Evolutionary conservation across 2,329 filamentous ascomycete species (phyloP), one percentile per base, ranked within the genome.

Genomic region (Xylariales sp.): DNA sequence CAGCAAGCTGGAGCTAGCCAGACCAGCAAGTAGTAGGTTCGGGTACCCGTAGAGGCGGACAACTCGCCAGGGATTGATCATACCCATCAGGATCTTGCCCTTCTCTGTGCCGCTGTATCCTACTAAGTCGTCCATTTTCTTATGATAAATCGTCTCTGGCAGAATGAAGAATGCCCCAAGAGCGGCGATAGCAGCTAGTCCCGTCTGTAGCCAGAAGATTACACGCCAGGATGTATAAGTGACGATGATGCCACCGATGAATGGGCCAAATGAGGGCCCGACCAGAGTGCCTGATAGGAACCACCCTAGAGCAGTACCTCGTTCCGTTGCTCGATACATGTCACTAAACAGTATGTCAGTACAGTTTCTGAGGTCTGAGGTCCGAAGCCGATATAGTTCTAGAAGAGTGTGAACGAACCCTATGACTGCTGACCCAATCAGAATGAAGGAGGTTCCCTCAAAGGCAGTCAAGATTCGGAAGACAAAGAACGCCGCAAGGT

Each of bases 141-240:
- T 79, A 46, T 76, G 71, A 43, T 84, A 82, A 38, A 86, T 83
- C 1, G 85, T 90, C 57, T 90, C 85, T 0, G 83, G 82, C 9
- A 89, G 71, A 10, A 87, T 64, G 51, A 86, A 78, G 49, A 78
- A 73, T 22, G 85, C 73, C 1, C 82, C 72, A 0, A 81, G 15
- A 0, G 73, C 68, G 1, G 77, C 81, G 0, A 74, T 55, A 2
- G 75, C 83, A 0, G 80, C 81, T 5, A 88, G 69, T 0, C 75
- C 84, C 1, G 81, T 79, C 55, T 89, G 85, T 0, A 90, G 67
- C 80, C 84, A 89, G 64, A 88, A 89, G 40, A 89, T 87, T 31
- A 77, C 76, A 14, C 84, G 73, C 86, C 86, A 91, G 2, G 72
- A 76, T 5, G 73, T 70, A 60, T 80, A 88, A 0, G 84, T 89